Evolutionary conservation across 73 alveolate genomes (phyloP).

Genomic region (Tetrahymena malaccensis): DNA sequence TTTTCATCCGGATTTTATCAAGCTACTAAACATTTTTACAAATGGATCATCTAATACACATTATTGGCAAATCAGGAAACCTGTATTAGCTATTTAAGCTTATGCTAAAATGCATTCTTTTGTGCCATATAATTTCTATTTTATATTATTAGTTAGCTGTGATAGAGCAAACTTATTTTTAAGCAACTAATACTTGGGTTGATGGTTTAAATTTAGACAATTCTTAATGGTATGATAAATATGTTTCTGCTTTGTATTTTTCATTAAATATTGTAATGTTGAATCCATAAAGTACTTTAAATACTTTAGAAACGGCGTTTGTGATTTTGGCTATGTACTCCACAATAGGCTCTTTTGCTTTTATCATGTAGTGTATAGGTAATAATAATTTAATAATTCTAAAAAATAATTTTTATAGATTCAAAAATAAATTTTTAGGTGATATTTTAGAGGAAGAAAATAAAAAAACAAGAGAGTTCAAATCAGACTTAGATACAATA

Average conservation of each 20-base stretch:
- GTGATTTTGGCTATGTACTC: not conserved
- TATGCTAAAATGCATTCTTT: not conserved
- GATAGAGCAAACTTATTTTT: not conserved
- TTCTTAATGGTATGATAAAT: not conserved
- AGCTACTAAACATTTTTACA: not conserved
- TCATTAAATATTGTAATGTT: not conserved
- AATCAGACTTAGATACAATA: not conserved
- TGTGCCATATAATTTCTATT: not conserved
- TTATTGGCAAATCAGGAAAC: not conserved
- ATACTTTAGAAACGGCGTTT: not conserved
- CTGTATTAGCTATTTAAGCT: not conserved
- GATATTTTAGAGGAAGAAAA: not conserved
- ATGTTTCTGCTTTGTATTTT: not conserved
- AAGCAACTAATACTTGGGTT: not conserved
- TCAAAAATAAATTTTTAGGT: not conserved
- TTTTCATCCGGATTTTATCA: not conserved
- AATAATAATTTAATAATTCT: not conserved
- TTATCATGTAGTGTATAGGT: not conserved
- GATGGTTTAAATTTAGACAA: not conserved
- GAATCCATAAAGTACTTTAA: not conserved
- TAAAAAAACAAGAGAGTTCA: not conserved
- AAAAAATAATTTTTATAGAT: not conserved
- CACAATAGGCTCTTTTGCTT: not conserved
- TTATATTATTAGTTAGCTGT: not conserved
- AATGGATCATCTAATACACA: not conserved